Conservation (phyloP, 805 yeast species). For the Candida methanosorbosa region DNA sequence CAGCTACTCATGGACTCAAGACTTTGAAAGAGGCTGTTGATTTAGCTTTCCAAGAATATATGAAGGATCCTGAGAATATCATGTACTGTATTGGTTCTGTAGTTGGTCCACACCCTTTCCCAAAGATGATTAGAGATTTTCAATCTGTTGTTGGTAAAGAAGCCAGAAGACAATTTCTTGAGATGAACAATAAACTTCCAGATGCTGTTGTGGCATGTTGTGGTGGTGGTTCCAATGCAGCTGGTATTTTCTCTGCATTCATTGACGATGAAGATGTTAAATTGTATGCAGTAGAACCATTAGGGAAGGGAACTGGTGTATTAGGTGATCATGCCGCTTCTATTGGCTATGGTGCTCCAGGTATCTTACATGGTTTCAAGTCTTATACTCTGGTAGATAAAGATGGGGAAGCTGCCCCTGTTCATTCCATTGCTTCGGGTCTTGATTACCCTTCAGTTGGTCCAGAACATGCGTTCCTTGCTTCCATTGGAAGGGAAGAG, state of each 20-base stretch:
- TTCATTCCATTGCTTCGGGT: slow-evolving; percentile 7
- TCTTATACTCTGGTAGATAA: slow-evolving; percentile 2
- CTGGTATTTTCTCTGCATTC: slow-evolving; percentile 7
- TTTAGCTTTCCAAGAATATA: slow-evolving; percentile 4
- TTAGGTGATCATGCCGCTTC: slow-evolving; percentile 7
- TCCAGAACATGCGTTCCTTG: slow-evolving; percentile 6
- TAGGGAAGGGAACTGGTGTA: slow-evolving; percentile 6
- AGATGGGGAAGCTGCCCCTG: slow-evolving; percentile 5
- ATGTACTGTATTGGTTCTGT: slow-evolving; percentile 9
- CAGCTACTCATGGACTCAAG: slow-evolving; percentile 6
- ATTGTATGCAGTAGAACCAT: slow-evolving; percentile 7
- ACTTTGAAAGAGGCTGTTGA: slow-evolving; percentile 9
- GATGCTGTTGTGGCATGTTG: slow-evolving; percentile 9
- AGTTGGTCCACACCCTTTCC: slow-evolving; percentile 8
- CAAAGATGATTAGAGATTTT: slow-evolving; percentile 7
- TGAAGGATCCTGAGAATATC: slow-evolving; percentile 5
- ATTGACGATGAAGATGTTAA: slow-evolving; percentile 8
- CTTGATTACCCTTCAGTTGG: slow-evolving; percentile 6
- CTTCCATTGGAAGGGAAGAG: slow-evolving; percentile 5
- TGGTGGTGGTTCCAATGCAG: slow-evolving; percentile 9
- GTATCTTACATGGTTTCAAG: slow-evolving; percentile 6
- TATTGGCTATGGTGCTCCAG: slow-evolving; percentile 2
- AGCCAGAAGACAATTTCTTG: slow-evolving; percentile 5
- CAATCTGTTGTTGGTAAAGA: slow-evolving; percentile 8
- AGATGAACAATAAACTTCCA: slow-evolving; percentile 2